These are phyloP conservation scores for Salix udensis DNA, from an alignment of 345 rosid genomes.

Conservation along the genomic window DNA sequence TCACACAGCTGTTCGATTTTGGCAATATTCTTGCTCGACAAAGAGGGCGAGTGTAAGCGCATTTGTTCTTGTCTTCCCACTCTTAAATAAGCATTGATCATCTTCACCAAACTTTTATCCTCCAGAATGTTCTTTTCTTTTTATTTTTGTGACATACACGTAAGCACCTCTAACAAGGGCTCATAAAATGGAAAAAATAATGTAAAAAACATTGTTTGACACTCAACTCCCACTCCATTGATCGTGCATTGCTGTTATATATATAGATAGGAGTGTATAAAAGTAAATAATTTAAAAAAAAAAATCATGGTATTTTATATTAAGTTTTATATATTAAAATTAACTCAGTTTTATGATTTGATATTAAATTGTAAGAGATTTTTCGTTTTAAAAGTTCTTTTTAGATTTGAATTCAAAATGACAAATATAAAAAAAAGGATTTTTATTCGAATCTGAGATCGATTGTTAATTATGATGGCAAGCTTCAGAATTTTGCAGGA, in stretches of 20 bases:
- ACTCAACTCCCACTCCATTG: background rate
- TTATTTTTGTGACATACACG: background rate
- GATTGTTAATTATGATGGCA: no score
- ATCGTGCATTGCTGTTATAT: background rate
- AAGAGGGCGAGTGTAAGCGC: background rate
- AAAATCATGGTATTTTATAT: no score
- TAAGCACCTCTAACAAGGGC: background rate
- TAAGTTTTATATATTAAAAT: no score
- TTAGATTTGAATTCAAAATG: background rate
- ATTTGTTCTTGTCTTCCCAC: slow-evolving; percentile 34
- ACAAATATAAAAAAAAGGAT: background rate
- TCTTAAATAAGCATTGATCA: background rate
- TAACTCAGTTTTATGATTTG: no score
- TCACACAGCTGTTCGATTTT: background rate
- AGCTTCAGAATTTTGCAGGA: no score
- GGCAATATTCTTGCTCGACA: slow-evolving; percentile 18
- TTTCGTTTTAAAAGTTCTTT: background rate
- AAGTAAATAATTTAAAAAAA: no score
- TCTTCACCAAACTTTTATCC: background rate
- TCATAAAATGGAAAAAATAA: background rate
- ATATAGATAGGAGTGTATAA: no score
- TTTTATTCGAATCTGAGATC: no score
- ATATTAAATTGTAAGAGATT: no score
- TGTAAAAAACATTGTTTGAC: background rate
- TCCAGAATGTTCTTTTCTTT: background rate